phyloP scores from a whole-genome alignment of 1,139 yeast genomes.

The Pichia sp. region DNA sequence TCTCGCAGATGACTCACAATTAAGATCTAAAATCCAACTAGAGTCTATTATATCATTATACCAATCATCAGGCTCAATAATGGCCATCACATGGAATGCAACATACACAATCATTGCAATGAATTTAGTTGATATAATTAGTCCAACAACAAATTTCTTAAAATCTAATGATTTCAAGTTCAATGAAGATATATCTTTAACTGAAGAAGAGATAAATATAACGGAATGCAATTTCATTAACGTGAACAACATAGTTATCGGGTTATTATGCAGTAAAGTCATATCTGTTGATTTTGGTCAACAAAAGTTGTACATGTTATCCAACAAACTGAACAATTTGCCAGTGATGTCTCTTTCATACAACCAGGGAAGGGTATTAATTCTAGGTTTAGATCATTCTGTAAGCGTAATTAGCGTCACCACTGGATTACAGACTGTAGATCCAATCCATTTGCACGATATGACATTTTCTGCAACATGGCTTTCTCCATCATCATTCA shows the following conservation, averaged over 20 bases:
- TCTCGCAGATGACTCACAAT: background rate
- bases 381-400: constrained; percentile 12
- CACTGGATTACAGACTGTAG: background rate
- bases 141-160: constrained; percentile 5
- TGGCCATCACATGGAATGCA: constrained; percentile 15
- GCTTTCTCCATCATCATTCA: constrained; percentile 1
- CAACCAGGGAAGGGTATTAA: constrained; percentile 1
- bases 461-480: constrained; percentile 6
- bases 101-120: constrained; percentile 13
- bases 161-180: background rate
- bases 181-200: background rate
- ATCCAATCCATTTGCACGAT: background rate
- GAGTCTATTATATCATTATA: constrained; percentile 15
- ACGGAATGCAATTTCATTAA: constrained; percentile 20
- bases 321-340: background rate
- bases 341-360: constrained; percentile 8
- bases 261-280: constrained; percentile 22
- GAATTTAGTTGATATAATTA: constrained; percentile 14
- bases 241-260: constrained; percentile 20
- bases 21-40: constrained; percentile 2
- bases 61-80: constrained; percentile 18
- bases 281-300: constrained; percentile 9
- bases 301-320: background rate
- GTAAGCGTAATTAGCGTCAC: background rate
- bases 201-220: constrained; percentile 5